Evolutionary conservation across 306 rosid species (phyloP).

Genomic region (Lathyrus tuberosus): DNA sequence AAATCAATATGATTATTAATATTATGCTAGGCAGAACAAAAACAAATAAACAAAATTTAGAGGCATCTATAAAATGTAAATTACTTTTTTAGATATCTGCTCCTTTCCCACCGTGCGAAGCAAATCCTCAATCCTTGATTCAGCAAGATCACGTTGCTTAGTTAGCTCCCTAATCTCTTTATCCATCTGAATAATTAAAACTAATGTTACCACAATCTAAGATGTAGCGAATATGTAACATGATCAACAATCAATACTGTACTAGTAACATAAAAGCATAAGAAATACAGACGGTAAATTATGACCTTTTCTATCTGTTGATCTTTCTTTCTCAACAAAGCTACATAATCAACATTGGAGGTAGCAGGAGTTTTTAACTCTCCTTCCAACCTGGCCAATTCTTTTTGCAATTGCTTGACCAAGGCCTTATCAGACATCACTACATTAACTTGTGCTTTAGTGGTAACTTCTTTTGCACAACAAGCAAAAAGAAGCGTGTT

Average conservation of each 20-base stretch:
- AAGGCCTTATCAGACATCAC: conserved; percentile 98
- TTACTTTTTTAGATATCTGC: conserved; percentile 66
- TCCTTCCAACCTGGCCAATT: conserved; percentile 93
- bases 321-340: conserved; percentile 89
- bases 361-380: conserved; percentile 80
- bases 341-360: conserved; percentile 64
- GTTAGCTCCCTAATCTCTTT: conserved; percentile 82
- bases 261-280: conserved; percentile 32
- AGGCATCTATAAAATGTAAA: conserved; percentile 16
- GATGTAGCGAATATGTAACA: conserved; percentile 34
- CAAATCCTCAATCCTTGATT: conserved; percentile 88
- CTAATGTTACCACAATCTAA: conserved; percentile 21
- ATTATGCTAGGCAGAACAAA: conserved; percentile 42
- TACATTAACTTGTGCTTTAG: conserved; percentile 96
- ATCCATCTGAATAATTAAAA: conserved; percentile 72
- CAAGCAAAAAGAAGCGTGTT: conserved; percentile 98
- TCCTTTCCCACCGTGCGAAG: conserved; percentile 68
- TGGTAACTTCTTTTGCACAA: conserved; percentile 96
- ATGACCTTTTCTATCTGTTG: conserved; percentile 90
- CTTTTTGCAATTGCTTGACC: conserved; percentile 95
- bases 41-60: conserved; percentile 33
- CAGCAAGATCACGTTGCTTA: conserved; percentile 90
- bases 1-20: conserved; percentile 42
- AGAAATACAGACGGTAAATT: conserved; percentile 30
- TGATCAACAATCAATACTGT: conserved; percentile 30